Evolutionary conservation across 2,329 filamentous ascomycete species (phyloP).

Genomic region (Tolypocladium ovalisporum): DNA sequence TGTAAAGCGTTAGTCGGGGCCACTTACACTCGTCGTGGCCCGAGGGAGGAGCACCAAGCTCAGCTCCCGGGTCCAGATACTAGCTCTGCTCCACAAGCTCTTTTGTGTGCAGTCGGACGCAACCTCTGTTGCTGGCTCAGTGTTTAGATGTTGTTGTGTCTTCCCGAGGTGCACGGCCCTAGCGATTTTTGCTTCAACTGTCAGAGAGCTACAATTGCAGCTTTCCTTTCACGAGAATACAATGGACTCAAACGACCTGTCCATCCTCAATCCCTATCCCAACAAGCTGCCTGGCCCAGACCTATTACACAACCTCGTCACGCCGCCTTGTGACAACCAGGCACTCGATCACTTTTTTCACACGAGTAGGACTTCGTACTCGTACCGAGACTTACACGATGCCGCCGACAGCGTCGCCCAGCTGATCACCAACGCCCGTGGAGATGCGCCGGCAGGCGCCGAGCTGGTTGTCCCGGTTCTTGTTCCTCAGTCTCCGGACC

Average conservation of each 20-base stretch:
- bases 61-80: not conserved
- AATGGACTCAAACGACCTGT: constrained; percentile 21
- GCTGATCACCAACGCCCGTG: constrained; percentile 24
- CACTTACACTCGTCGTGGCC: not conserved
- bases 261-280: constrained; percentile 35
- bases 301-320: constrained; percentile 50
- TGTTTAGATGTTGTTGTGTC: not conserved
- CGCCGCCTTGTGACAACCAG: constrained; percentile 12
- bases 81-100: not conserved
- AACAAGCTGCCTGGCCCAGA: constrained; percentile 28
- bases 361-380: constrained; percentile 28
- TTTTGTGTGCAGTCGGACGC: not conserved
- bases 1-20: not conserved
- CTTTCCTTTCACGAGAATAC: not conserved
- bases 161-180: not conserved
- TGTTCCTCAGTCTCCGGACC: constrained; percentile 61
- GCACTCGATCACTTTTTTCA: constrained; percentile 22
- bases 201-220: not conserved
- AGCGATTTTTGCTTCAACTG: not conserved
- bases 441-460: constrained; percentile 2
- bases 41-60: not conserved
- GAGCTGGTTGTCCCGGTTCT: constrained; percentile 61
- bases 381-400: constrained; percentile 53
- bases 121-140: not conserved
- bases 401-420: constrained; percentile 45